A percentile compares a stretch with the other conserved stretches of the same genome.
Conservation (phyloP, 768 basidiomycete genomes). For the Amylocystis lapponica region DNA sequence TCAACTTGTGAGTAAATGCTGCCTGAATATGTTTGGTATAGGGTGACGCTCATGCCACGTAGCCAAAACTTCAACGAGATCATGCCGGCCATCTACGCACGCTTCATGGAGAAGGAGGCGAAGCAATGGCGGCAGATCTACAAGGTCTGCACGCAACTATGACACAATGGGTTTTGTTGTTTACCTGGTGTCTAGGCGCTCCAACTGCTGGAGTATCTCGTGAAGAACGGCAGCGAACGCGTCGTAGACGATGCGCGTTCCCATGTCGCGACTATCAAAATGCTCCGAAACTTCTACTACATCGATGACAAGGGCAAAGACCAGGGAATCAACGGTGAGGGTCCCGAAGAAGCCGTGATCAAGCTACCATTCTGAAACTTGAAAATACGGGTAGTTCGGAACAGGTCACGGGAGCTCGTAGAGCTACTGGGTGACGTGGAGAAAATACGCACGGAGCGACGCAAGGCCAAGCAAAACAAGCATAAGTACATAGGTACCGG, state of each 20-base stretch:
- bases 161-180: background rate
- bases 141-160: conserved; percentile 50
- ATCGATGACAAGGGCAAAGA: conserved; percentile 99
- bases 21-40: no score
- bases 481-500: conserved; percentile 87
- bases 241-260: conserved; percentile 97
- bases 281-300: conserved; percentile 97
- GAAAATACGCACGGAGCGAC: conserved; percentile 78
- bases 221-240: conserved; percentile 96
- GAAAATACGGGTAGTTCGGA: conserved; percentile 61
- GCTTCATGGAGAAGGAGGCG: conserved; percentile 98
- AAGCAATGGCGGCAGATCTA: conserved; percentile 98
- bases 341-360: no score
- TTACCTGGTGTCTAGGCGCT: conserved; percentile 54
- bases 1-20: conserved; percentile 82
- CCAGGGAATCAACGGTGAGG: conserved; percentile 91
- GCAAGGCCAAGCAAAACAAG: conserved; percentile 88
- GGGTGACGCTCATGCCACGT: conserved; percentile 5
- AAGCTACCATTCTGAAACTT: no score
- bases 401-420: conserved; percentile 89
- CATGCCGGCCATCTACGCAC: conserved; percentile 93
- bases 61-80: conserved; percentile 99
- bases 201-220: conserved; percentile 89
- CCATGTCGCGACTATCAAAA: conserved; percentile 93
- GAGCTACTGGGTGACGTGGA: conserved; percentile 90